Evolutionary conservation across 768 basidiomycete species (phyloP), one percentile per base, ranked within the genome.

Genomic region (Pleurotus ostreatus): DNA sequence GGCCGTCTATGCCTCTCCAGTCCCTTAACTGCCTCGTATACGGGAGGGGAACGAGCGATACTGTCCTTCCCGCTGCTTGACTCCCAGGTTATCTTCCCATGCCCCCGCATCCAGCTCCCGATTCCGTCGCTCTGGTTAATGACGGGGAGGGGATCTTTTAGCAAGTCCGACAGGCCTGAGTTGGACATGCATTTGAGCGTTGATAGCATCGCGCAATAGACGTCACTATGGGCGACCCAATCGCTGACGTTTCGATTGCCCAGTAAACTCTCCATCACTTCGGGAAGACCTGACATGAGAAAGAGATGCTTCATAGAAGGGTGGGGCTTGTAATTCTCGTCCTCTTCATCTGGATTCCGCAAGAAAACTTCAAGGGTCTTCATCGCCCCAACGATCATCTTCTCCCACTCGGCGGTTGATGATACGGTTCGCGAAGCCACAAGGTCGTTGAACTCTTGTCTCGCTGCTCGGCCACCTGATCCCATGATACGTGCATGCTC

Each of bases 181-280:
- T 67, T 63, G 55, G 62, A 62, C 60, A 70, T 64, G 39, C 56
- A 49, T 23, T 61, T 61, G 44, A 74, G 58, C 26, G 68, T 58
- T 3, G 68, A 65, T 43, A 75, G 55, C 11, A 74, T 65, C 5
- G 60, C 62, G 20, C 63, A 30, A 60, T 74, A 75, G 37, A 70
- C 60, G 43, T 71, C 71, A 39, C 61, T 58, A 56, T 72, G 71
- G 26, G 66, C 61, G 52, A 75, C 61, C 74, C 73, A 75, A 59
- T 71, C 69, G 20, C 63, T 65, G 41, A 68, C 65, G 22, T 67
- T 70, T 30, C 61, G 63, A 57, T 70, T 69, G 48, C 57, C 55
- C 18, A 75, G 61, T 59, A 71, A 72, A 4, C 53, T 61, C 46
- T 70, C 65, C 5, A 75, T 59, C 3, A 72, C 67, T 47, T 70